Base-by-base conservation (phyloP, 441 rosid species). In the Bruguiera hainesii region DNA sequence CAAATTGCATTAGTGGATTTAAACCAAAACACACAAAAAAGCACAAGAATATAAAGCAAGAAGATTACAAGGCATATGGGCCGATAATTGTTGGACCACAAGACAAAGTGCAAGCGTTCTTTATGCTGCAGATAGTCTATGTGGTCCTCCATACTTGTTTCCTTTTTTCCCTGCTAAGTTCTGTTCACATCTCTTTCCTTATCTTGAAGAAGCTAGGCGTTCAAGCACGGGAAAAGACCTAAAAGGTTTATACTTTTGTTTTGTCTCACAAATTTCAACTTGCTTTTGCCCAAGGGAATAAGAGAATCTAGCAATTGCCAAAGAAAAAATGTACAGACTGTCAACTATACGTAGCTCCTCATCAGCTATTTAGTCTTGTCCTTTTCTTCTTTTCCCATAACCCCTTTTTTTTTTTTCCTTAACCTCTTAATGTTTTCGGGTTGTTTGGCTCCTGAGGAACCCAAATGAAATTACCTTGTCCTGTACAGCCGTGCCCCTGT, bases 61-160 rank as follows among this genome's bases (percentile, higher is more conserved):
- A 25, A 7, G 57, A 53, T 21, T 21, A 21, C 6, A 9, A 53
- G 28, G 23, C 57, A 53, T 25, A 53, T 53, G 57, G 26, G 57
- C 57, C 15, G 57, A 53, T 8, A 53, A 53, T n/a, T 53, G 57
- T 21, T 21, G 28, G 57, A 53, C 57, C 57, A 53, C 57, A 9
- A 11, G 26, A 25, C 20, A 53, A 53, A 20, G 56, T 52, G 56
- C 56, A 51, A 52, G 56, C 25, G 25, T n/a, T n/a, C 25, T 53
- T 7, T 53, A 21, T 53, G 57, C 28, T 21, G 57, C 57, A 53
- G 28, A 53, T 19, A 8, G 11, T 20, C 26, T 0, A 53, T 53
- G 57, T 53, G 57, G 57, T 53, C 57, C 57, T 53, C 68, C 63
- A 61, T 69, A 53, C 57, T 8, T 53, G 23, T 21, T 53, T 21